These are phyloP conservation scores for Leccinellum rugosiceps DNA, from an alignment of 768 basidiomycete species.

Conservation along the genomic window DNA sequence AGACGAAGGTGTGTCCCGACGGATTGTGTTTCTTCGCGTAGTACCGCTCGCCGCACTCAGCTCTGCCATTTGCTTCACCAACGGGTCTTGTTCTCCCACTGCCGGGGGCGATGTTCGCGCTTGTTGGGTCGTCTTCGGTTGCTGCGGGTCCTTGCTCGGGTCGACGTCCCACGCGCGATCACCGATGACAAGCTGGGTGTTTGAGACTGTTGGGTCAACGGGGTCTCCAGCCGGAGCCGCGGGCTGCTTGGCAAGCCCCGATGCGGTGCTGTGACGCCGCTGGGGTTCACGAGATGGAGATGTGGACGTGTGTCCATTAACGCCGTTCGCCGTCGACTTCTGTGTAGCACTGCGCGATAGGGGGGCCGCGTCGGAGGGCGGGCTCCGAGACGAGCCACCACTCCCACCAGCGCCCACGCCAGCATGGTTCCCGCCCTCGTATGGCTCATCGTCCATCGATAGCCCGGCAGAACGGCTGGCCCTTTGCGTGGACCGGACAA, in stretches of 20 bases:
- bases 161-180: constrained; percentile 65
- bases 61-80: constrained; percentile 64
- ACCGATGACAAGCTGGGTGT: constrained; percentile 61
- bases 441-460: constrained; percentile 43
- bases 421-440: constrained; percentile 50
- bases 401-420: constrained; percentile 63
- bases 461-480: constrained; percentile 19
- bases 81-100: constrained; percentile 52
- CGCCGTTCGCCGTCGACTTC: constrained; percentile 26
- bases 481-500: constrained; percentile 42
- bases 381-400: constrained; percentile 34
- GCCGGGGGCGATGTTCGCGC: constrained; percentile 25
- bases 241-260: constrained; percentile 18
- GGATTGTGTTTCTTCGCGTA: constrained; percentile 22
- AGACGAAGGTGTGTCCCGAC: constrained; percentile 22
- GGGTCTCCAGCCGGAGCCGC: constrained; percentile 45
- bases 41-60: constrained; percentile 30
- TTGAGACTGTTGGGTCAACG: constrained; percentile 61
- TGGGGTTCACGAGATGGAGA: constrained; percentile 24
- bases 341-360: constrained; percentile 32
- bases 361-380: constrained; percentile 31
- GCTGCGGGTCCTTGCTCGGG: constrained; percentile 62
- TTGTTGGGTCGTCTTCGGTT: constrained; percentile 19
- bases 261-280: constrained; percentile 26
- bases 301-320: constrained; percentile 30